Evolutionary conservation across 2,329 filamentous ascomycete species (phyloP).

Genomic region (Ascochyta rabiei): DNA sequence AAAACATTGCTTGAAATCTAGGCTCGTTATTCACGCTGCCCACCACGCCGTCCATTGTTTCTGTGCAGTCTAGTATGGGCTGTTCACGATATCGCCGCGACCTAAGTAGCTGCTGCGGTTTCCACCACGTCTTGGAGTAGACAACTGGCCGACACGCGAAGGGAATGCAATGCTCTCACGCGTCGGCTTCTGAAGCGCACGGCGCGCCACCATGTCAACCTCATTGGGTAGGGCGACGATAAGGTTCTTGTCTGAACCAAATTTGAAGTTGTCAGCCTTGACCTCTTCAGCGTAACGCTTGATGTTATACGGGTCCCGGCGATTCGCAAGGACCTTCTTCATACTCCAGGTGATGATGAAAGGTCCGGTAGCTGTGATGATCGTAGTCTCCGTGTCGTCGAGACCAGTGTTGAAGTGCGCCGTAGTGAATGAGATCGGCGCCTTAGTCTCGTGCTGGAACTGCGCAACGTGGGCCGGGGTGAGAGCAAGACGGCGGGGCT

Average conservation of each 20-base stretch:
- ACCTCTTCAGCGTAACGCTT: constrained; percentile 95
- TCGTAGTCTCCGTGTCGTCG: constrained; percentile 82
- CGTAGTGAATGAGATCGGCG: constrained; percentile 83
- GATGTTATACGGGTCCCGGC: constrained; percentile 91
- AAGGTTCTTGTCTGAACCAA: constrained; percentile 95
- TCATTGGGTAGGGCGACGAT: constrained; percentile 97
- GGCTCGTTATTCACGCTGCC: background rate
- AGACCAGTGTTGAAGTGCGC: constrained; percentile 93
- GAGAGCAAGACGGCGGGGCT: constrained; percentile 86
- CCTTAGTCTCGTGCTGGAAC: constrained; percentile 94
- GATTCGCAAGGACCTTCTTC: constrained; percentile 82
- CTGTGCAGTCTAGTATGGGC: constrained; percentile 57
- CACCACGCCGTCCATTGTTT: background rate
- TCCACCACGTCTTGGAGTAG: constrained; percentile 39
- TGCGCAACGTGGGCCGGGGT: constrained; percentile 93
- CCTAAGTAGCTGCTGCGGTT: constrained; percentile 72
- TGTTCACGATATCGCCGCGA: constrained; percentile 83
- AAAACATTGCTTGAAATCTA: background rate
- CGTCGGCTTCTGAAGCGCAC: constrained; percentile 83
- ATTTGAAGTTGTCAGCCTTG: constrained; percentile 98
- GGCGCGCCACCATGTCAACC: constrained; percentile 95
- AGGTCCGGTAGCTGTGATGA: constrained; percentile 94
- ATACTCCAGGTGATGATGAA: constrained; percentile 97
- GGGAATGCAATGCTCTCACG: constrained; percentile 84
- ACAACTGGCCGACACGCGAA: constrained; percentile 52